These are phyloP conservation scores for Tricholomella constricta DNA, from an alignment of 768 basidiomycete genomes.

Conservation along the genomic window DNA sequence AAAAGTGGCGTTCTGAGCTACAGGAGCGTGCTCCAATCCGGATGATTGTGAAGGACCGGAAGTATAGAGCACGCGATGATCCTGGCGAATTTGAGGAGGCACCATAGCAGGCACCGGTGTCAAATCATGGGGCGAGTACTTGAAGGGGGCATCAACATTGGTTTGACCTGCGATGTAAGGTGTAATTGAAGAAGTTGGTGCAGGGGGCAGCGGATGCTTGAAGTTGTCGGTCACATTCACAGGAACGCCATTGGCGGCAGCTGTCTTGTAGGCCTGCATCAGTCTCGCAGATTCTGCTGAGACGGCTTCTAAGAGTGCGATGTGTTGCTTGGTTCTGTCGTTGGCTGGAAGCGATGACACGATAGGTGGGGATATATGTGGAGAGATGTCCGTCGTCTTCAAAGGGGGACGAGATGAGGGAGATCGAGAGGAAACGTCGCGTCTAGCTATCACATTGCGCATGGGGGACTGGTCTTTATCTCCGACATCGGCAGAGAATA, in stretches of 20 bases:
- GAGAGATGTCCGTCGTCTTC: conserved; percentile 68
- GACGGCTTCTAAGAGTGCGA: conserved; percentile 70
- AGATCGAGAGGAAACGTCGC: not conserved
- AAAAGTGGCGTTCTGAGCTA: not conserved
- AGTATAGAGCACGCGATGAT: conserved; percentile 36
- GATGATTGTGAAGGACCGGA: conserved; percentile 17
- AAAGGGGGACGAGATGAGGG: conserved; percentile 20
- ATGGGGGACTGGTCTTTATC: not conserved
- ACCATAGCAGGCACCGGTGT: conserved; percentile 31
- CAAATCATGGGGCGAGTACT: conserved; percentile 12
- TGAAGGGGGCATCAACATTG: conserved; percentile 7
- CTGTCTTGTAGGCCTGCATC: conserved; percentile 35
- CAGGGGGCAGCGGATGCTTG: conserved; percentile 5
- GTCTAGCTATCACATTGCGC: not conserved
- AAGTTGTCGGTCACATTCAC: conserved; percentile 10
- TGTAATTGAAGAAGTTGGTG: not conserved
- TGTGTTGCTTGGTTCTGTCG: conserved; percentile 68
- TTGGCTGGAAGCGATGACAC: conserved; percentile 59
- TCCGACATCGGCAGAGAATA: not conserved
- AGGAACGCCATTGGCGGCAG: conserved; percentile 13
- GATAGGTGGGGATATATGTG: conserved; percentile 57
- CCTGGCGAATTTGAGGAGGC: conserved; percentile 16
- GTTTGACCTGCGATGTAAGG: not conserved
- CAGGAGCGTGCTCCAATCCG: not conserved
- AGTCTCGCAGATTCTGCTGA: conserved; percentile 73